phyloP scores from a whole-genome alignment of 345 rosid species.

The Pugionium dolabratum region DNA sequence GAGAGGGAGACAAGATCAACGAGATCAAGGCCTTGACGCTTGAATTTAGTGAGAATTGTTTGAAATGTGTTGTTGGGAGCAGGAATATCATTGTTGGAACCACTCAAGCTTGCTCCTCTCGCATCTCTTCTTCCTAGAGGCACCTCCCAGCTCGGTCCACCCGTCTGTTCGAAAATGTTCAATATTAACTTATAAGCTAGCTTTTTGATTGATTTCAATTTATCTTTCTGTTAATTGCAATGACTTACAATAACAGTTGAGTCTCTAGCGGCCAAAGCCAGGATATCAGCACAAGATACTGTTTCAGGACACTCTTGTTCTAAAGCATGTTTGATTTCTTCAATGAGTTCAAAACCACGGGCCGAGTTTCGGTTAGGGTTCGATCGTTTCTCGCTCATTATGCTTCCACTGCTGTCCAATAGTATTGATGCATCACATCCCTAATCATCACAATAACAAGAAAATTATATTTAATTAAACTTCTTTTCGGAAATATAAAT shows the following conservation, averaged over 20 bases:
- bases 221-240: background rate
- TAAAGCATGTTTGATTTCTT: constrained; percentile 69
- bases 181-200: too few species aligned
- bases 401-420: constrained; percentile 60
- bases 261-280: constrained; percentile 87
- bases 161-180: constrained; percentile 44
- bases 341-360: constrained; percentile 80
- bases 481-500: too few species aligned
- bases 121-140: constrained; percentile 88
- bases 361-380: constrained; percentile 76
- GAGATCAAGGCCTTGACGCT: constrained; percentile 56
- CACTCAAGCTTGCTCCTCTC: constrained; percentile 66
- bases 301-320: constrained; percentile 76
- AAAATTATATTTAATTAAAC: background rate
- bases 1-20: constrained; percentile 76
- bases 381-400: constrained; percentile 73
- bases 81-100: constrained; percentile 77
- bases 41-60: constrained; percentile 64
- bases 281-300: constrained; percentile 81
- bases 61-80: constrained; percentile 60
- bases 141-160: constrained; percentile 87
- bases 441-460: constrained; percentile 36
- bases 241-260: constrained; percentile 75
- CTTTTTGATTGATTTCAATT: too few species aligned
- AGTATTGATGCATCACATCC: constrained; percentile 85